Conservation (phyloP, 352 stramenopile genomes). For the Thraustotheca clavata region DNA sequence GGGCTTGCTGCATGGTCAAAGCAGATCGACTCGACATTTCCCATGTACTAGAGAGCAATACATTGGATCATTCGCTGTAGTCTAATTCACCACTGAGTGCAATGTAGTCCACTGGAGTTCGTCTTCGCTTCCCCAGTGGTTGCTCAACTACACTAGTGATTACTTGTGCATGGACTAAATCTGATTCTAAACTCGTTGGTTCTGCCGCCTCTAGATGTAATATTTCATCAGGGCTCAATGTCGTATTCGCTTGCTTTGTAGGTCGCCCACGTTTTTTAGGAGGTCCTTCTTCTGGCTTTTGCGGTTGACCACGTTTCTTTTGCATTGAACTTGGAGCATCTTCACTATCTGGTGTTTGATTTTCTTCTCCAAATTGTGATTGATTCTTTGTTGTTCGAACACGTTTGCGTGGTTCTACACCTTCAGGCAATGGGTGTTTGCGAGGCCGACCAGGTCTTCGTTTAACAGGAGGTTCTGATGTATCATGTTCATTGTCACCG, state of each 20-base stretch:
- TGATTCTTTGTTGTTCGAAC: background rate
- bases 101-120: constrained; percentile 39
- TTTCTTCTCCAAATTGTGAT: no score
- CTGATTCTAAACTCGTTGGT: no score
- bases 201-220: no score
- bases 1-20: constrained; percentile 53
- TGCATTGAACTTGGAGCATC: no score
- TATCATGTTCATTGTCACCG: constrained; percentile 26
- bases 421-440: background rate
- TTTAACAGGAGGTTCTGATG: background rate
- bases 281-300: no score
- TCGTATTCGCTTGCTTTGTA: no score
- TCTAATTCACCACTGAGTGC: constrained; percentile 53
- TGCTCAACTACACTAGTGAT: background rate
- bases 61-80: background rate
- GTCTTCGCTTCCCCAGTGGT: constrained; percentile 24
- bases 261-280: no score
- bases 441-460: background rate
- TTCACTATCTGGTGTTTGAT: no score
- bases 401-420: background rate
- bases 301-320: no score
- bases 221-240: no score
- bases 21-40: constrained; percentile 44
- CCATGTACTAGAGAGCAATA: constrained; percentile 48
- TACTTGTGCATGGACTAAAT: no score